Percentiles rank a stretch among this genome's conserved stretches.
phyloP scores from a whole-genome alignment of 352 stramenopile species.

The Stramenopiles sp. region DNA sequence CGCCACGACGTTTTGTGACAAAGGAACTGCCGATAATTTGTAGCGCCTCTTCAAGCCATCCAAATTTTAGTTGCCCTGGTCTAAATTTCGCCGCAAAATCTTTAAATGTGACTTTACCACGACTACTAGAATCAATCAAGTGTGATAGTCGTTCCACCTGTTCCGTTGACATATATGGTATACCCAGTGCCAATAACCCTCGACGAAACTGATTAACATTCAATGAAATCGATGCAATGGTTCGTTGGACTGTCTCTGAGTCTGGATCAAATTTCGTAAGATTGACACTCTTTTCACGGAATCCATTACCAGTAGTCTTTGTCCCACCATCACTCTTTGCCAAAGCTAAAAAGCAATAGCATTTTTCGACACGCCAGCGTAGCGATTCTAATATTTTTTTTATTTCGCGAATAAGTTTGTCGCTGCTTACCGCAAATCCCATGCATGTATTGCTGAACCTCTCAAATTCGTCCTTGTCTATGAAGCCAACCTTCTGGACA shows the following conservation, averaged over 20 bases:
- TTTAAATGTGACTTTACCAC: not conserved
- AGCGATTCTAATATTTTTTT: not conserved
- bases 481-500: not conserved
- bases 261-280: not conserved
- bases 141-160: not conserved
- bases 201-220: not conserved
- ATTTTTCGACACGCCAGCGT: not conserved
- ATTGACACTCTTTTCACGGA: not conserved
- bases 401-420: not conserved
- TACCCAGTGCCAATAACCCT: not conserved
- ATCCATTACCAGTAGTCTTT: too few relatives aligned
- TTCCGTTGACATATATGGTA: not conserved
- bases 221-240: not conserved
- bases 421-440: not conserved
- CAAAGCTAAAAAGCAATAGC: not conserved
- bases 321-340: not conserved
- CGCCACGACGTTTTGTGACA: not conserved
- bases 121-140: not conserved
- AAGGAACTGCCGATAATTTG: not conserved
- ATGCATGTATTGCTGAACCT: not conserved
- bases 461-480: not conserved
- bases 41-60: not conserved
- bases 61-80: not conserved
- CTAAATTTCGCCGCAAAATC: not conserved
- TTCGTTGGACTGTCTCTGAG: not conserved